phyloP scores from a whole-genome alignment of 495 filamentous ascomycete species.

The Penicillium pancosmium region DNA sequence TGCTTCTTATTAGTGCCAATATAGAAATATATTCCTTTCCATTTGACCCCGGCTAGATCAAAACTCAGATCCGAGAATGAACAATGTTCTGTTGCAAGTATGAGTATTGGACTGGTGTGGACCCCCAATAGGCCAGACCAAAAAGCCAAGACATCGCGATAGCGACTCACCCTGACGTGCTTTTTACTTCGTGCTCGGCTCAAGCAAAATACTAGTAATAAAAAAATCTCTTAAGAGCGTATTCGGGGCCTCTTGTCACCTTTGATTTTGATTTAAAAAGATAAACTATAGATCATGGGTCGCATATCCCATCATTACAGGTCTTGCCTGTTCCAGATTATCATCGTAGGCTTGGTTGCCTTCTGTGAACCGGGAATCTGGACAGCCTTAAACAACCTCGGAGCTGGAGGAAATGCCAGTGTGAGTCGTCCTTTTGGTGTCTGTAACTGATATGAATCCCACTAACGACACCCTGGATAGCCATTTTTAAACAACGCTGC shows the following conservation, averaged over 20 bases:
- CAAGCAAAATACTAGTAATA: neutral
- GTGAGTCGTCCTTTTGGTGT: slow-evolving; percentile 2
- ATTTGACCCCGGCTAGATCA: too few species aligned
- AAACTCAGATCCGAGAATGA: neutral
- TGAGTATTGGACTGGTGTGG: neutral
- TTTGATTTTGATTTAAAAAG: neutral
- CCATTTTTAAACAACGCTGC: slow-evolving; percentile 61
- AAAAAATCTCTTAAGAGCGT: neutral
- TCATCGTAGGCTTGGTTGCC: slow-evolving; percentile 56
- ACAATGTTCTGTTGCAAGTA: neutral
- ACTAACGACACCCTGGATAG: slow-evolving; percentile 10
- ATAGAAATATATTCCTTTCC: too few species aligned
- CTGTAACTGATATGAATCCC: neutral
- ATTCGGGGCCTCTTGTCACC: neutral
- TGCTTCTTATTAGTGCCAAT: too few species aligned
- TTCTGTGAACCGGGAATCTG: slow-evolving; percentile 63
- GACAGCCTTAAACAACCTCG: slow-evolving; percentile 60
- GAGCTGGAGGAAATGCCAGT: slow-evolving; percentile 58
- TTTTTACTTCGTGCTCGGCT: neutral
- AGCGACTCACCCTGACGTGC: slow-evolving; percentile 21
- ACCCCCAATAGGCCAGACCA: neutral
- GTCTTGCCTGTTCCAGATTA: slow-evolving; percentile 56
- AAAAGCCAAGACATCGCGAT: slow-evolving; percentile 19
- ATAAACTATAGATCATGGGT: slow-evolving; percentile 13
- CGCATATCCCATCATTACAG: slow-evolving; percentile 44